Base-by-base conservation (phyloP, 768 basidiomycete genomes). In the Vararia minispora region DNA sequence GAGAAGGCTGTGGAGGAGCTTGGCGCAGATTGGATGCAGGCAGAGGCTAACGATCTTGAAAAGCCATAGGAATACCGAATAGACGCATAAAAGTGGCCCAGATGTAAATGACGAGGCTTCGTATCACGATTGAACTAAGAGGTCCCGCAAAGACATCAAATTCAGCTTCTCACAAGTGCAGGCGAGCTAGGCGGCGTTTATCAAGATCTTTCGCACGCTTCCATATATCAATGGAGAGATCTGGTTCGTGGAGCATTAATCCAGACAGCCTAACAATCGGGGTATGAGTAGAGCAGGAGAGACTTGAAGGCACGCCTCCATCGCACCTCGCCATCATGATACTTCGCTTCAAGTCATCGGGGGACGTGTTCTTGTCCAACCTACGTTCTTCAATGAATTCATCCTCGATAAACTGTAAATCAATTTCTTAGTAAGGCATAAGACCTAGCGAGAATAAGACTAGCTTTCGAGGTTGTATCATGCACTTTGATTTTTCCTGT, bases 321-420 rank as follows among this genome's bases (percentile, higher is more conserved):
- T 51, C 70, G 37, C 30, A 87, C 85, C 77, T 76, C 21, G 83
- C 75, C 12, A 83, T 53, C 29, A 70, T 69, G 72, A 88, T 81
- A 36, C 73, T 60, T 36, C 69, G 69, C 40, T 82, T 68, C 35
- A 89, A 62, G 42, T 83, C 74, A 16, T 86, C 75, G 1, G 75
- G 59, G 17, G 71, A 66, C 14, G 62, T 52, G 10, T 54, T 56
- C 11, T 49, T 53, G 38, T 64, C 52, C 30, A 56, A 52, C 52
- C 64, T 63, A 34, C 69, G 56, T 35, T 60, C 58, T 40, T 48
- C 53, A 20, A 71, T 80, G 51, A 88, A 89, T 40, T 86, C 81
- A 5, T 78, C 68, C 64, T 86, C 79, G 25, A 89, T 79, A 47
- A 77, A 63, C 85, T 88, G 36, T 6, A 18, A 21, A 13, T 18